A percentile compares a stretch with the other conserved stretches of the same genome.
Evolutionary conservation across 2,329 filamentous ascomycete species (phyloP).

Genomic region (Zymoseptoria brevis): DNA sequence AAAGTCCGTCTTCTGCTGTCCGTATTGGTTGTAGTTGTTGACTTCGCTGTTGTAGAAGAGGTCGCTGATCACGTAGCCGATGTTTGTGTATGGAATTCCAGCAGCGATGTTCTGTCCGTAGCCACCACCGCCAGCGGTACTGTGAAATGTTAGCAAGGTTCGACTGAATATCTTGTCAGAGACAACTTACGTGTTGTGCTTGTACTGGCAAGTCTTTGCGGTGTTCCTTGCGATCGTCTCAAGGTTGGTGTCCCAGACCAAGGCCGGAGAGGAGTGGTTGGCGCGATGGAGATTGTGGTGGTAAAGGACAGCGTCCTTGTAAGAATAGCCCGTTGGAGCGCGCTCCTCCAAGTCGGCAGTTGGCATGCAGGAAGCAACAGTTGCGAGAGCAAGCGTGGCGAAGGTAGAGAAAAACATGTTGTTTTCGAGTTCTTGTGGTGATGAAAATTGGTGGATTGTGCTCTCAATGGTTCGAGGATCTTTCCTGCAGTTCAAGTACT

Average conservation of each 20-base stretch:
- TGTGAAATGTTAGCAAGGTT: conserved; percentile 19
- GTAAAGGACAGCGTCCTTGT: conserved; percentile 3
- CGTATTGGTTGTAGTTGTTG: conserved; percentile 50
- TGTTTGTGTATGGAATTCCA: conserved; percentile 46
- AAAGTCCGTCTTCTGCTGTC: conserved; percentile 51
- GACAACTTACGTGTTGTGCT: conserved; percentile 56
- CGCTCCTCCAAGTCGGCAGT: neutral
- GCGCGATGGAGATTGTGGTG: conserved; percentile 13
- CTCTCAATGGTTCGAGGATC: neutral
- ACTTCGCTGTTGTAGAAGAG: conserved; percentile 85
- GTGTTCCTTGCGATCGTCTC: conserved; percentile 55
- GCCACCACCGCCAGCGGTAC: conserved; percentile 49
- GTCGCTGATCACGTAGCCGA: conserved; percentile 63
- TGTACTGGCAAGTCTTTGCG: conserved; percentile 60
- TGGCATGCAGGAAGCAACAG: neutral
- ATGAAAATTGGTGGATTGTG: neutral
- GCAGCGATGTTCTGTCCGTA: conserved; percentile 93
- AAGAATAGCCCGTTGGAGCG: neutral
- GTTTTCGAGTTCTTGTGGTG: neutral
- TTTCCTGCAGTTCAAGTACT: neutral
- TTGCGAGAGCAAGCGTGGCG: neutral
- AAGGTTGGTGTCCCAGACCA: conserved; percentile 60
- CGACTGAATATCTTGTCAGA: too few species aligned
- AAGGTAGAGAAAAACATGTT: neutral
- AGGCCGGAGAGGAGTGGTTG: conserved; percentile 28